Evolutionary conservation across 2,329 filamentous ascomycete genomes (phyloP).

Genomic region (Phaeoacremonium minimum): DNA sequence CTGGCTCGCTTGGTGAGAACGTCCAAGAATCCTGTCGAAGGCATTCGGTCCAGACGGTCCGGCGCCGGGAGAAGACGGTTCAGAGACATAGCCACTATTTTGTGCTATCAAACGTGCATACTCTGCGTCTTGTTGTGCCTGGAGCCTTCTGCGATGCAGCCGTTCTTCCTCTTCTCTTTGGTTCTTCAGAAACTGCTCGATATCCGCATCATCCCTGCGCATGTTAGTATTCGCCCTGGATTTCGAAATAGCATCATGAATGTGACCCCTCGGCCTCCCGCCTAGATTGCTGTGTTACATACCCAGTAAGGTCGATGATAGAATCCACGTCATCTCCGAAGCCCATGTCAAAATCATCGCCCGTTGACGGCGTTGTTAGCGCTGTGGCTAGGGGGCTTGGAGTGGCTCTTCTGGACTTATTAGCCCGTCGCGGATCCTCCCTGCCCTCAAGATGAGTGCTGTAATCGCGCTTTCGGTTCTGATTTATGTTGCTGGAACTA

Average conservation of each 20-base stretch:
- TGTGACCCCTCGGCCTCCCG: too few species aligned
- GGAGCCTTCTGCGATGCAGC: constrained; percentile 27
- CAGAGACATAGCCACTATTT: constrained; percentile 1
- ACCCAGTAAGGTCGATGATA: constrained; percentile 39
- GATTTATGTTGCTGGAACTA: background rate
- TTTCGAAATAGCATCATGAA: background rate
- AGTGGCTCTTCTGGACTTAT: constrained; percentile 11
- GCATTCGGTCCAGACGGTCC: constrained; percentile 10
- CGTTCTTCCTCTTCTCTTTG: constrained; percentile 30
- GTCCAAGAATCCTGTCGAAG: constrained; percentile 13
- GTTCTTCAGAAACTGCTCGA: constrained; percentile 13
- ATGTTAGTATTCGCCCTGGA: constrained; percentile 3
- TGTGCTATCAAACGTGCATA: constrained; percentile 9
- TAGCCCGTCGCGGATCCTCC: constrained; percentile 2
- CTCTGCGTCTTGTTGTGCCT: constrained; percentile 24
- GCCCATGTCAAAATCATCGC: constrained; percentile 5
- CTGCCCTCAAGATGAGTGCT: constrained; percentile 7
- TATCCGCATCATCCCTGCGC: constrained; percentile 14
- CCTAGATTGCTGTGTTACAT: constrained; percentile 8
- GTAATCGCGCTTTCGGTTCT: constrained; percentile 5
- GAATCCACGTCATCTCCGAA: constrained; percentile 12
- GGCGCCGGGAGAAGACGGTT: background rate
- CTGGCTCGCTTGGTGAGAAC: constrained; percentile 3
- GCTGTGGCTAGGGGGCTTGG: constrained; percentile 10
- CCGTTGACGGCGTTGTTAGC: constrained; percentile 5